Evolutionary conservation across 2,329 filamentous ascomycete species (phyloP).

Genomic region (Claviceps sp.): DNA sequence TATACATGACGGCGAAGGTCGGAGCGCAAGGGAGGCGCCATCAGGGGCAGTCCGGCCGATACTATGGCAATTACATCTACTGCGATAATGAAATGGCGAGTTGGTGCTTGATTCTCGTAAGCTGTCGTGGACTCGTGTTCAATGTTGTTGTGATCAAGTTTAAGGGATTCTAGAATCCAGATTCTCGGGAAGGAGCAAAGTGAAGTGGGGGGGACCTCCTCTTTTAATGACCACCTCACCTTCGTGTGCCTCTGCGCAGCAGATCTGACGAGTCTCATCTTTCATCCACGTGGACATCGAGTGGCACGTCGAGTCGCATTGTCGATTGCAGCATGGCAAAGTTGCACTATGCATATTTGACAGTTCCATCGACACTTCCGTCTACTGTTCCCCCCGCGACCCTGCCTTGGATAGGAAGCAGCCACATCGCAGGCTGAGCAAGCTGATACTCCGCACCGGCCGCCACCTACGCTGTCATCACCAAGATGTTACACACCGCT

Average conservation of each 20-base stretch:
- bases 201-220: not conserved
- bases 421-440: too few species aligned
- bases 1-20: conserved; percentile 31
- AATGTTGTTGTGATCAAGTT: not conserved
- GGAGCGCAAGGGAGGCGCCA: conserved; percentile 20
- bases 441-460: too few species aligned
- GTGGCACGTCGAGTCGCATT: not conserved
- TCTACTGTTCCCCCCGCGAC: too few species aligned
- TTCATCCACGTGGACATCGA: not conserved
- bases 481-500: too few species aligned
- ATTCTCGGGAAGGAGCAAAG: not conserved
- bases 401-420: too few species aligned
- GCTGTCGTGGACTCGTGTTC: not conserved
- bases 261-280: not conserved
- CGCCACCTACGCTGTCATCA: too few species aligned
- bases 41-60: conserved; percentile 9
- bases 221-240: too few species aligned
- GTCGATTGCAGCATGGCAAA: too few species aligned
- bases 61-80: not conserved
- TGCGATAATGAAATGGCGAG: not conserved
- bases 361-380: too few species aligned
- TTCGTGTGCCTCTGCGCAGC: not conserved
- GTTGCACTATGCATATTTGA: too few species aligned
- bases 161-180: not conserved
- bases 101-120: too few species aligned